Evolutionary conservation across 129 eudicot species (phyloP), one percentile per base, ranked within the genome.

Genomic region (Sambucus nigra): DNA sequence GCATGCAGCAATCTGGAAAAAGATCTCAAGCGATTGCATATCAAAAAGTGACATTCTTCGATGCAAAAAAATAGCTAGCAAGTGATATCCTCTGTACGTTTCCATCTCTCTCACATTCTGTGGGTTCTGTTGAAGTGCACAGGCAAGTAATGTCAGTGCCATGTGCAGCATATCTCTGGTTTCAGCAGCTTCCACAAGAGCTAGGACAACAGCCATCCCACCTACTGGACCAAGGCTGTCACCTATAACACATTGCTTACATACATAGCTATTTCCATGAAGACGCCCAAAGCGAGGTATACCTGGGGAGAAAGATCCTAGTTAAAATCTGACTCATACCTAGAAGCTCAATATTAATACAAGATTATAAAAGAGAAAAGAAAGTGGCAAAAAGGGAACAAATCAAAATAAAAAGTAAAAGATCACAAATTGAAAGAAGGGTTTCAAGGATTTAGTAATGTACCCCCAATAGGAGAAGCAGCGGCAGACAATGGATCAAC

Each of bases 211-310:
- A 64, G 86, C 73, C 75, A 92, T 77, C 51, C 99, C 99, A 59
- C 99, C 96, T 29, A 92, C 65, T 7, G 96, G 89, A 20, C 88
- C 80, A 52, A 92, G 75, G 25, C 80, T 79, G 62, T 92, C 99
- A 65, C 99, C 99, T 56, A 92, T 86, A 38, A 80, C 84, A 50
- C 82, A 92, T 29, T 87, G 94, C 76, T 77, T 86, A 63, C 99
- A 92, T 44, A 92, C 76, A 52, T 82, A 92, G 17, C 70, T 54
- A 71, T 92, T 96, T 27, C 99, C 99, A 69, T 82, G 64, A 70
- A 92, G 94, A 32, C 94, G 84, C 50, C 99, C 99, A 82, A 79
- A 77, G 32, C 99, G 96, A 26, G 99, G 99, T 76, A 92, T 92
- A 63, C 99, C 98, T 91, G 73, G 40, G 22, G 54, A 14, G 5